Conservation (phyloP, 192 early-diverging fungal genomes). For the Gonapodya sp. region DNA sequence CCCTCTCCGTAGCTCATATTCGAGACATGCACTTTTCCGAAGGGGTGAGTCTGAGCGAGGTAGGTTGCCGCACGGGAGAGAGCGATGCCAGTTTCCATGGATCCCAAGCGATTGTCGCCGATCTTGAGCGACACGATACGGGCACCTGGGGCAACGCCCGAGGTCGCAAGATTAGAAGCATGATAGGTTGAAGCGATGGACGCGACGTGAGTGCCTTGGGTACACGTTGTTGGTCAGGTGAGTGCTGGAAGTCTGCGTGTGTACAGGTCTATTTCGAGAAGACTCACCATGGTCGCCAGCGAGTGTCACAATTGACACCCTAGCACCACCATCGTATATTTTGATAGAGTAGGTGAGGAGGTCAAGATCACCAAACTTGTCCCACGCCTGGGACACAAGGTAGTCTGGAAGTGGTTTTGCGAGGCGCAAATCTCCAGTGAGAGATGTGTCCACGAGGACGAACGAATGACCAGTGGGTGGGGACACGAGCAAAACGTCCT, state of each 20-base stretch:
- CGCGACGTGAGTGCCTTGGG: slow-evolving; percentile 78
- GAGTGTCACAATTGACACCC: slow-evolving; percentile 70
- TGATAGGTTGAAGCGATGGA: slow-evolving; percentile 83
- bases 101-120: slow-evolving; percentile 61
- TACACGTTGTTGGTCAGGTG: neutral
- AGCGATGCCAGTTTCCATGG: neutral
- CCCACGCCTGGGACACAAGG: slow-evolving; percentile 58
- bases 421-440: neutral
- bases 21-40: slow-evolving; percentile 41
- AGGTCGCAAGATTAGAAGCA: slow-evolving; percentile 70
- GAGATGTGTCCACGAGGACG: neutral
- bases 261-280: no score
- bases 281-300: slow-evolving; percentile 60
- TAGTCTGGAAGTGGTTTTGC: slow-evolving; percentile 54
- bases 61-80: neutral
- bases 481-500: neutral
- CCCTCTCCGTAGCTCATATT: slow-evolving; percentile 74
- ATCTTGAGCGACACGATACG: slow-evolving; percentile 90
- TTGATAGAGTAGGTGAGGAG: slow-evolving; percentile 85
- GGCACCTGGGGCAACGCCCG: slow-evolving; percentile 93
- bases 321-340: slow-evolving; percentile 76
- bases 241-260: neutral
- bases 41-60: slow-evolving; percentile 1
- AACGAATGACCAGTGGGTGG: neutral
- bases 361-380: slow-evolving; percentile 63